A percentile compares a stretch with the other conserved stretches of the same genome.
Conservation (phyloP, 2,329 filamentous ascomycete species). For the Colletotrichum paranaense region DNA sequence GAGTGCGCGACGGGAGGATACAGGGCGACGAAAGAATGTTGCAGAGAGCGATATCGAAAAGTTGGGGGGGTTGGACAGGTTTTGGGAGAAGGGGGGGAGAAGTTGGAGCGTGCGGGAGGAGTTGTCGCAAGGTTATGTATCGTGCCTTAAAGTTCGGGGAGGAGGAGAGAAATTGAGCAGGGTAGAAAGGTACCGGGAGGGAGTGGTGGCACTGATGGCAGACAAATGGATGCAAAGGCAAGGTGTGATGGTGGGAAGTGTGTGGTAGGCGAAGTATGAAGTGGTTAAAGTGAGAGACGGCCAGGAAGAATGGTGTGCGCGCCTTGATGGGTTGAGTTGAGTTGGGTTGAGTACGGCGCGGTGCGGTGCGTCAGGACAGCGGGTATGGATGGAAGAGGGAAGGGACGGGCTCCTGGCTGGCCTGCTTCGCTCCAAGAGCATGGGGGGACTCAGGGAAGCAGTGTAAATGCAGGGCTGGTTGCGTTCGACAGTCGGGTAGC, state of each 20-base stretch:
- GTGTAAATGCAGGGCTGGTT: slow-evolving; percentile 27
- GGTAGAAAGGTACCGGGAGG: slow-evolving; percentile 25
- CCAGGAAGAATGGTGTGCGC: slow-evolving; percentile 31
- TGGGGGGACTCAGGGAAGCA: slow-evolving; percentile 10
- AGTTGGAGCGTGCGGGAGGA: slow-evolving; percentile 18
- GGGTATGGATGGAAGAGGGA: background rate
- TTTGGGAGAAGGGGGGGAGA: slow-evolving; percentile 13
- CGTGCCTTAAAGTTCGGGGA: slow-evolving; percentile 31
- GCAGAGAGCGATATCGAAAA: slow-evolving; percentile 27
- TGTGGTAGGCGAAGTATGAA: slow-evolving; percentile 3
- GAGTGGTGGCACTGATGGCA: slow-evolving; percentile 17
- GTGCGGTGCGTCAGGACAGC: slow-evolving; percentile 31
- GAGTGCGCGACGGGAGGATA: slow-evolving; percentile 21
- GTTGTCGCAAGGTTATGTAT: slow-evolving; percentile 38
- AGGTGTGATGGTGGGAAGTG: slow-evolving; percentile 36
- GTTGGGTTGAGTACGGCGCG: slow-evolving; percentile 18
- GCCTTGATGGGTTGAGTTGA: slow-evolving; percentile 34
- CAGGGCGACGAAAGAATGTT: slow-evolving; percentile 23
- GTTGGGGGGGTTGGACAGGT: slow-evolving; percentile 15
- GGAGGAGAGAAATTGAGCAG: slow-evolving; percentile 16
- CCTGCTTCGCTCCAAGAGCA: slow-evolving; percentile 18
- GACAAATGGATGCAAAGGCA: slow-evolving; percentile 21
- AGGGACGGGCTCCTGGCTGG: slow-evolving; percentile 20
- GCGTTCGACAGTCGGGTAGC: slow-evolving; percentile 30
- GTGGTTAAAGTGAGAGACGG: slow-evolving; percentile 19